Conservation (phyloP, 2,329 filamentous ascomycete species). For the Rutstroemia sp. region DNA sequence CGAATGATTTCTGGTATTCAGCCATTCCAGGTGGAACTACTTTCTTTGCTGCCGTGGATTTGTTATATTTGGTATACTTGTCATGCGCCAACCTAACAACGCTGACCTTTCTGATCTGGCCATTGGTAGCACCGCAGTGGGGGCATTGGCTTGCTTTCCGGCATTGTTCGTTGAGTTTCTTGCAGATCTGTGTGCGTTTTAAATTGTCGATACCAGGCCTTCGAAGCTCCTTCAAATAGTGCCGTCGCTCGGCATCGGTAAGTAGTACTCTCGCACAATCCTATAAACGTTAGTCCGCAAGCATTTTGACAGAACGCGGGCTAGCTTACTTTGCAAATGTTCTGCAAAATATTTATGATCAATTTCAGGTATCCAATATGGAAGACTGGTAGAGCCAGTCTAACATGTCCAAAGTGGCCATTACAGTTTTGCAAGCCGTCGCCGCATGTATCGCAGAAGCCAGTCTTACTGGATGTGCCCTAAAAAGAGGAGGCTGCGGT, state of each 20-base stretch:
- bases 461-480: conserved; percentile 81
- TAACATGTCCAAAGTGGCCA: conserved; percentile 91
- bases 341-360: conserved; percentile 83
- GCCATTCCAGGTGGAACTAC: conserved; percentile 73
- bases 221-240: conserved; percentile 73
- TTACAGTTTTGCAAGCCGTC: conserved; percentile 77
- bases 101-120: conserved; percentile 83
- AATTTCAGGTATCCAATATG: conserved; percentile 95
- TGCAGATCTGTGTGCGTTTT: conserved; percentile 73
- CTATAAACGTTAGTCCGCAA: conserved; percentile 29
- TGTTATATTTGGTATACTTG: conserved; percentile 82
- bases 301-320: conserved; percentile 3
- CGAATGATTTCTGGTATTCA: conserved; percentile 79
- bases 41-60: conserved; percentile 81
- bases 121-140: conserved; percentile 75
- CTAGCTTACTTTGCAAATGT: conserved; percentile 72
- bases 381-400: conserved; percentile 83
- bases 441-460: conserved; percentile 74
- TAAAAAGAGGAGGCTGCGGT: conserved; percentile 19
- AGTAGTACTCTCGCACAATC: conserved; percentile 81
- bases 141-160: conserved; percentile 79
- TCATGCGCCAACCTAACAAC: conserved; percentile 94
- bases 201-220: conserved; percentile 81
- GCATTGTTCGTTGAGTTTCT: conserved; percentile 83
- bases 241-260: conserved; percentile 68